A percentile compares a stretch with the other conserved stretches of the same genome.
phyloP scores from a whole-genome alignment of 2,329 filamentous ascomycete genomes.

The Cytospora schulzeri region DNA sequence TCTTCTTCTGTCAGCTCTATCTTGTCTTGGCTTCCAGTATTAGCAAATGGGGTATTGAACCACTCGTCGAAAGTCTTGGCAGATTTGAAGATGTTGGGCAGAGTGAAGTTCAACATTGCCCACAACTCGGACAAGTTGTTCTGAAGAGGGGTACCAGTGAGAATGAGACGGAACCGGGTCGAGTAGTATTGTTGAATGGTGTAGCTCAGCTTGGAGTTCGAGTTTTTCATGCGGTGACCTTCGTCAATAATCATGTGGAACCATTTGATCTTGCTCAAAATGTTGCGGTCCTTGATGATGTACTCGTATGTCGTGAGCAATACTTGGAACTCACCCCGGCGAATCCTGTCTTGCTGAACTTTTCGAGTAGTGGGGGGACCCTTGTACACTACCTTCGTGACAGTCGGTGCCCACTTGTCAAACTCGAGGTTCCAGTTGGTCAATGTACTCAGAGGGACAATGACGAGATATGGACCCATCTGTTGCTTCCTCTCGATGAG shows the following conservation, averaged over 20 bases:
- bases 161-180: slow-evolving; percentile 91
- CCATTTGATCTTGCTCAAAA: slow-evolving; percentile 99
- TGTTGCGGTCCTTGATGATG: slow-evolving; percentile 96
- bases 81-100: slow-evolving; percentile 98
- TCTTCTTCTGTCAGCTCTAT: slow-evolving; percentile 99
- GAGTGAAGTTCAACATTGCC: slow-evolving; percentile 97
- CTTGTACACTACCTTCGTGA: slow-evolving; percentile 92
- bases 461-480: slow-evolving; percentile 89
- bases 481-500: slow-evolving; percentile 95
- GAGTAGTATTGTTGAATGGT: slow-evolving; percentile 95
- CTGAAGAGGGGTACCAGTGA: slow-evolving; percentile 95
- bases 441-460: slow-evolving; percentile 93
- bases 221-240: slow-evolving; percentile 99
- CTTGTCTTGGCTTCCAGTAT: slow-evolving; percentile 96
- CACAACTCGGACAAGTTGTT: slow-evolving; percentile 96
- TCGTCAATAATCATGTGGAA: slow-evolving; percentile 99
- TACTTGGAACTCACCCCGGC: slow-evolving; percentile 93
- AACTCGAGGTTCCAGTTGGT: slow-evolving; percentile 99
- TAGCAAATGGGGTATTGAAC: slow-evolving; percentile 99
- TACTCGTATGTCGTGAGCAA: slow-evolving; percentile 98
- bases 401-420: slow-evolving; percentile 94
- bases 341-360: slow-evolving; percentile 88
- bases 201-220: slow-evolving; percentile 90
- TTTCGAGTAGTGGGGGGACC: slow-evolving; percentile 88
- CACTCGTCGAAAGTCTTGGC: slow-evolving; percentile 98